A percentile compares a stretch with the other conserved stretches of the same genome.
These are phyloP conservation scores for Globisporangium camurandrum DNA, from an alignment of 352 stramenopile species.

Conservation along the genomic window DNA sequence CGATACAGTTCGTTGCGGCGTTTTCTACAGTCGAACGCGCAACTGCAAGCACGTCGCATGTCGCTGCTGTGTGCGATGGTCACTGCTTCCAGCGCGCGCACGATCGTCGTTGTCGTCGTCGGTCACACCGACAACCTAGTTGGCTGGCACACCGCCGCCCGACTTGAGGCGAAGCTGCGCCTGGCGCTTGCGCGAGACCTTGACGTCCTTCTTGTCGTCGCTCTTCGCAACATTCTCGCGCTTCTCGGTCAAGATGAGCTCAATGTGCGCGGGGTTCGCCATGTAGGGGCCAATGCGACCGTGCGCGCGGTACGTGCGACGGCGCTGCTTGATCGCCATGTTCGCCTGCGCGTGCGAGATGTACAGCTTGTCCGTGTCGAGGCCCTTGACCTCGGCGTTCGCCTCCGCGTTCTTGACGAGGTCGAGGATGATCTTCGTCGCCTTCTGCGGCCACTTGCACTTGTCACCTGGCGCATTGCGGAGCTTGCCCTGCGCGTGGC, in stretches of 20 bases:
- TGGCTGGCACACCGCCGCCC: slow-evolving; percentile 73
- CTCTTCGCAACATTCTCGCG: slow-evolving; percentile 90
- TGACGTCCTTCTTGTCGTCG: slow-evolving; percentile 76
- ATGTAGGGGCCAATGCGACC: slow-evolving; percentile 98
- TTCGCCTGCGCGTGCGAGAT: slow-evolving; percentile 98
- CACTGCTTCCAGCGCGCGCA: too few species aligned
- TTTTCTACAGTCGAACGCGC: slow-evolving; percentile 43
- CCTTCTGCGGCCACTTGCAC: slow-evolving; percentile 98
- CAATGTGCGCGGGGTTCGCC: slow-evolving; percentile 98
- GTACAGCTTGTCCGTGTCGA: slow-evolving; percentile 95
- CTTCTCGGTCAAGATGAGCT: slow-evolving; percentile 98
- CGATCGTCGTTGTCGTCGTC: too few species aligned
- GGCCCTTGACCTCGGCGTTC: slow-evolving; percentile 98
- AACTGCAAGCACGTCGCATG: slow-evolving; percentile 2
- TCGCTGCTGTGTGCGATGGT: too few species aligned
- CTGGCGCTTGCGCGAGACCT: slow-evolving; percentile 86
- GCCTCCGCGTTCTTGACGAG: slow-evolving; percentile 98
- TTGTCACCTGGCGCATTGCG: slow-evolving; percentile 93
- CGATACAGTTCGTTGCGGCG: slow-evolving; percentile 12
- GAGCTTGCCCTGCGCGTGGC: slow-evolving; percentile 96
- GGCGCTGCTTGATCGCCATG: slow-evolving; percentile 95
- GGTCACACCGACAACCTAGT: slow-evolving; percentile 63
- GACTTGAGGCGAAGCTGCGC: slow-evolving; percentile 86
- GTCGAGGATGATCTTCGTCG: slow-evolving; percentile 97
- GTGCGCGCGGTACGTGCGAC: slow-evolving; percentile 98